Evolutionary conservation across 768 basidiomycete species (phyloP).

Genomic region (Krasilnikovozyma curviuscula): DNA sequence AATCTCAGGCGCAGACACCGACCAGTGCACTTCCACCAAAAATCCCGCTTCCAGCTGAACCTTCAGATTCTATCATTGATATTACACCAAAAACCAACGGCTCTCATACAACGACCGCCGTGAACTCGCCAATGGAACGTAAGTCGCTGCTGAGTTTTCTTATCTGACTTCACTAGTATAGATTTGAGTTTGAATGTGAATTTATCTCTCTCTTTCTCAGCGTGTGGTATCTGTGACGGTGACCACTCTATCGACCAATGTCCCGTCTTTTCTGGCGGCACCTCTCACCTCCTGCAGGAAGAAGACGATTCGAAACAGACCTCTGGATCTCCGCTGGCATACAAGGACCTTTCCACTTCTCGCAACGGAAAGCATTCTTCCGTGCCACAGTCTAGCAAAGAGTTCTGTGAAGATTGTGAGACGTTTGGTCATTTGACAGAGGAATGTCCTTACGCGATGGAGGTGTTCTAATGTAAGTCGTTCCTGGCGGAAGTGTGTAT

Average conservation of each 20-base stretch:
- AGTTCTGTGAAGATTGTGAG: constrained; percentile 69
- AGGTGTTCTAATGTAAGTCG: constrained; percentile 63
- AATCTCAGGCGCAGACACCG: constrained; percentile 30
- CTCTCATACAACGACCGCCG: constrained; percentile 14
- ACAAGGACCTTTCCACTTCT: background rate
- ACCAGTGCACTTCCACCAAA: constrained; percentile 16
- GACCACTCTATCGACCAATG: constrained; percentile 10
- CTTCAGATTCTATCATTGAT: constrained; percentile 22
- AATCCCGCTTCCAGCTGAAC: constrained; percentile 30
- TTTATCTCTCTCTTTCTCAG: constrained; percentile 29
- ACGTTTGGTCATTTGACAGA: constrained; percentile 43
- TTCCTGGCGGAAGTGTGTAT: too few relatives aligned
- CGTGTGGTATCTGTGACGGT: constrained; percentile 19
- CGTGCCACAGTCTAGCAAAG: background rate
- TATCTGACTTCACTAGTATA: background rate
- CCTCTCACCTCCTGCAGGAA: background rate
- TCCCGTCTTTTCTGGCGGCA: constrained; percentile 9
- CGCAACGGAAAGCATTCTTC: too few relatives aligned
- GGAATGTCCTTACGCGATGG: constrained; percentile 66
- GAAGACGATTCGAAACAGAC: constrained; percentile 6
- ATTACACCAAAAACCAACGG: constrained; percentile 14
- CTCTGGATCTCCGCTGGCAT: constrained; percentile 24
- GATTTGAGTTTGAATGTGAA: constrained; percentile 1
- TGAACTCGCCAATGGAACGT: constrained; percentile 18
- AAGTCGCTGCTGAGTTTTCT: constrained; percentile 15